Conservation (phyloP, 345 rosid genomes). For the Eucalyptus cloeziana region DNA sequence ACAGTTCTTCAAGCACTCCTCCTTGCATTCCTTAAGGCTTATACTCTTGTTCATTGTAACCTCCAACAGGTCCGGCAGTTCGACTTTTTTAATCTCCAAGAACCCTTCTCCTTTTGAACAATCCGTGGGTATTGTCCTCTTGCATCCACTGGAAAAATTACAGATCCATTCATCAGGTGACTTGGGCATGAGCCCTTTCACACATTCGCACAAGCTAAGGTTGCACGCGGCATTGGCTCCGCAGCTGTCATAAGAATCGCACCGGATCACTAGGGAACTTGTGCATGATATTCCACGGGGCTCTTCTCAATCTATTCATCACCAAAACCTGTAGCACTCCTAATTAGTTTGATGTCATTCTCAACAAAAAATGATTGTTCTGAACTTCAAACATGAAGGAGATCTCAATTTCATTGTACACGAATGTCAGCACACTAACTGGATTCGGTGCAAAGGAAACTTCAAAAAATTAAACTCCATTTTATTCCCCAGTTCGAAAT, state of each 20-base stretch:
- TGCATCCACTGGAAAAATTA: constrained; percentile 4
- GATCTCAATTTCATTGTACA: no score
- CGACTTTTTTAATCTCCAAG: not conserved
- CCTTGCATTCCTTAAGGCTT: no score
- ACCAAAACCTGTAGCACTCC: not conserved
- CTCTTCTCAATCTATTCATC: not conserved
- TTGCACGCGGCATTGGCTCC: not conserved
- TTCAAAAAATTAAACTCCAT: no score
- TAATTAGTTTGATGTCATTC: no score
- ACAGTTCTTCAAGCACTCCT: no score
- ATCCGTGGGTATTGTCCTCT: not conserved
- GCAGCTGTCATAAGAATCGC: not conserved
- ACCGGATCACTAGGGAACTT: not conserved
- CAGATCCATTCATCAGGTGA: no score
- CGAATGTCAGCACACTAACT: no score
- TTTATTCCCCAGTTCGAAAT: not conserved
- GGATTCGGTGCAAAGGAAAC: no score
- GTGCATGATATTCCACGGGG: not conserved
- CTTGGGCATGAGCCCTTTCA: constrained; percentile 11
- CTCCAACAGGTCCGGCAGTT: not conserved
- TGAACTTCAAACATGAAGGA: no score
- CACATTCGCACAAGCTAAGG: constrained; percentile 2
- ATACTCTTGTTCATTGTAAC: no score
- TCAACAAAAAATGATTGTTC: no score
- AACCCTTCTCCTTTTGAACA: constrained; percentile 3